A percentile compares a stretch with the other conserved stretches of the same genome.
These are phyloP conservation scores for Gossypium aridum DNA, from an alignment of 441 rosid species.

Conservation along the genomic window DNA sequence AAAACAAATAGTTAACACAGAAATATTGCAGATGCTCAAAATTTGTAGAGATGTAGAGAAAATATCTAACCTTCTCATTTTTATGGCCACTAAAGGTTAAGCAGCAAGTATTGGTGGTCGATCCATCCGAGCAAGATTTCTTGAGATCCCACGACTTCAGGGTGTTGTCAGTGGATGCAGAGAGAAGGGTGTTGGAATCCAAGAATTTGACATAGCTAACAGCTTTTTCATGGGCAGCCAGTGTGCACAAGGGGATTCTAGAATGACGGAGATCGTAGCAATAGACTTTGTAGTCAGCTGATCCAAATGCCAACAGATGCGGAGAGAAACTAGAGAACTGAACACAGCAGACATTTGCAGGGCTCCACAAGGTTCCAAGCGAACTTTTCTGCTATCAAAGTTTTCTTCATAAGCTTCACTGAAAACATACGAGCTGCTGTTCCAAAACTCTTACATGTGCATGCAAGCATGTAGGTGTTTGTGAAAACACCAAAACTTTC, in stretches of 20 bases:
- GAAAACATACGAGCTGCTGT: neutral
- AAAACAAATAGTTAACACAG: slow-evolving; percentile 16
- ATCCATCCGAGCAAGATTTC: slow-evolving; percentile 39
- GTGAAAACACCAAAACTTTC: neutral
- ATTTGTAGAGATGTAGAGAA: neutral
- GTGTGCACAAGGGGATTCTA: slow-evolving; percentile 60
- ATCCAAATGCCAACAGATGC: slow-evolving; percentile 61
- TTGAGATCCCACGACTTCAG: slow-evolving; percentile 76
- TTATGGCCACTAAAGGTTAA: slow-evolving; percentile 65
- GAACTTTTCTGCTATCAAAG: slow-evolving; percentile 45
- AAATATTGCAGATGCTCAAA: slow-evolving; percentile 9
- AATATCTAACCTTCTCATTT: slow-evolving; percentile 55
- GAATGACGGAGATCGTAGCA: slow-evolving; percentile 78
- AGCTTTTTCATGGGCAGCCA: slow-evolving; percentile 68
- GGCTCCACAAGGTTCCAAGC: slow-evolving; percentile 51
- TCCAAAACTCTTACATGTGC: neutral
- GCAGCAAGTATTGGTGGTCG: slow-evolving; percentile 46
- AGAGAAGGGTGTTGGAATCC: slow-evolving; percentile 66
- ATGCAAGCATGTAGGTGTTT: neutral
- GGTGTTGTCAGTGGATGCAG: slow-evolving; percentile 86
- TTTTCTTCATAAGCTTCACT: slow-evolving; percentile 9
- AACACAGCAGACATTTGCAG: slow-evolving; percentile 73
- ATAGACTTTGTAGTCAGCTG: slow-evolving; percentile 67
- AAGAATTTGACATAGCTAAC: slow-evolving; percentile 81
- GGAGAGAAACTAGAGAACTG: slow-evolving; percentile 60